Evolutionary conservation across 371 early-diverging fungal genomes (phyloP).

Genomic region (Mortierella sp.): DNA sequence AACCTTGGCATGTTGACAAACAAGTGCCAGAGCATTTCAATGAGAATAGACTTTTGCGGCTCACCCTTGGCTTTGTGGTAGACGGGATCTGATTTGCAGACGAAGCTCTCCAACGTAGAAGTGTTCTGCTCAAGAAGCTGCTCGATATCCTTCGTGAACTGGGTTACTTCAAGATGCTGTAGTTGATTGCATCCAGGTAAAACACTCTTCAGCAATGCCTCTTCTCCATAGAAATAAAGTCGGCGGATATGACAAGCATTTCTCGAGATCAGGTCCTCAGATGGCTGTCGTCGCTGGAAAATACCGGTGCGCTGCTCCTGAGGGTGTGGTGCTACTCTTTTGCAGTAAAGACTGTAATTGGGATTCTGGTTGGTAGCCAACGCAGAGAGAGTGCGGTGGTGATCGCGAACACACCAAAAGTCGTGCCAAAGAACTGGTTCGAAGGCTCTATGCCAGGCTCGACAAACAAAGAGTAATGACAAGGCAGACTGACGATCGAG

Average conservation of each 20-base stretch:
- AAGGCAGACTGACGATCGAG: constrained; percentile 4
- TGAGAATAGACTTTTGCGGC: constrained; percentile 1
- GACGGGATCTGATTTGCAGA: constrained; percentile 21
- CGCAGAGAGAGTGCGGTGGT: neutral
- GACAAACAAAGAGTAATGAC: constrained; percentile 6
- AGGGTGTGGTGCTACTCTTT: neutral
- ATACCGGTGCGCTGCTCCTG: neutral
- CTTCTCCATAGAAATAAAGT: constrained; percentile 21
- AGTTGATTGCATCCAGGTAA: constrained; percentile 16
- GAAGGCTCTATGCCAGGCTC: constrained; percentile 10
- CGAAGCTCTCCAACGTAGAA: constrained; percentile 10
- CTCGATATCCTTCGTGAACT: constrained; percentile 9
- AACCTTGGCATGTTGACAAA: constrained; percentile 7
- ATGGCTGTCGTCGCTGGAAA: constrained; percentile 3
- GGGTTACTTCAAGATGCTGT: constrained; percentile 12
- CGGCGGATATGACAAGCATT: constrained; percentile 13
- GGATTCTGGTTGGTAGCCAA: neutral
- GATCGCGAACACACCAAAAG: constrained; percentile 13
- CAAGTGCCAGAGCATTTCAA: constrained; percentile 15
- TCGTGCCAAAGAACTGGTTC: constrained; percentile 21
- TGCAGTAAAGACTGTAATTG: neutral
- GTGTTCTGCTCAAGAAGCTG: constrained; percentile 19
- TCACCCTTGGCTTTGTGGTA: neutral
- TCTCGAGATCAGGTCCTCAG: constrained; percentile 4
- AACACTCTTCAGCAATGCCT: neutral